Evolutionary conservation across 2,329 filamentous ascomycete species (phyloP).

Genomic region (Geosmithia flava): DNA sequence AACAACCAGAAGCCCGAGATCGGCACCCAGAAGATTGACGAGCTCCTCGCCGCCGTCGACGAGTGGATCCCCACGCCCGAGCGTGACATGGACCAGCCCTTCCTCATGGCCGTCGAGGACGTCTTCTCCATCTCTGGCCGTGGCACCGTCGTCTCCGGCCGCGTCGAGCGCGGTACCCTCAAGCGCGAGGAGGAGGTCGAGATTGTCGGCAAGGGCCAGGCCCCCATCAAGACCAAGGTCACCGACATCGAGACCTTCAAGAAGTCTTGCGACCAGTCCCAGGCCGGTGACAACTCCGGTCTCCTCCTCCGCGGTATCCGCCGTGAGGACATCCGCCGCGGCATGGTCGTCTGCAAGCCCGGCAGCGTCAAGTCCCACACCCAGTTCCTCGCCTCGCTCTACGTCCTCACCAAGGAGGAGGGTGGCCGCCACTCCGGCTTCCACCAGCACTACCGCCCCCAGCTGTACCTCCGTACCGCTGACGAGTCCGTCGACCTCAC

Average conservation of each 20-base stretch:
- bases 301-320: slow-evolving; percentile 91
- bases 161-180: slow-evolving; percentile 88
- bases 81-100: slow-evolving; percentile 94
- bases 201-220: slow-evolving; percentile 74
- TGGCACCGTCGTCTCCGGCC: slow-evolving; percentile 92
- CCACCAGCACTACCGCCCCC: slow-evolving; percentile 89
- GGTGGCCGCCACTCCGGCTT: slow-evolving; percentile 96
- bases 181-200: slow-evolving; percentile 95
- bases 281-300: slow-evolving; percentile 95
- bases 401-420: slow-evolving; percentile 95
- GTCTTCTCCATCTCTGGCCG: slow-evolving; percentile 84
- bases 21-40: slow-evolving; percentile 76
- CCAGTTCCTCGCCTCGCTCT: slow-evolving; percentile 91
- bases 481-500: slow-evolving; percentile 66
- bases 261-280: slow-evolving; percentile 95
- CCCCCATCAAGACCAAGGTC: slow-evolving; percentile 93
- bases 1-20: slow-evolving; percentile 81
- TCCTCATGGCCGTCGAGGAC: slow-evolving; percentile 97
- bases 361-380: slow-evolving; percentile 75
- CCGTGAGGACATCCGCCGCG: slow-evolving; percentile 86
- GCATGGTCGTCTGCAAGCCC: slow-evolving; percentile 86
- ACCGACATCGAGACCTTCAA: slow-evolving; percentile 99
- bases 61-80: slow-evolving; percentile 91
- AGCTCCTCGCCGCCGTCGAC: slow-evolving; percentile 83
- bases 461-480: slow-evolving; percentile 90